Evolutionary conservation across 2,329 filamentous ascomycete genomes (phyloP).

Genomic region (Alternaria atra): DNA sequence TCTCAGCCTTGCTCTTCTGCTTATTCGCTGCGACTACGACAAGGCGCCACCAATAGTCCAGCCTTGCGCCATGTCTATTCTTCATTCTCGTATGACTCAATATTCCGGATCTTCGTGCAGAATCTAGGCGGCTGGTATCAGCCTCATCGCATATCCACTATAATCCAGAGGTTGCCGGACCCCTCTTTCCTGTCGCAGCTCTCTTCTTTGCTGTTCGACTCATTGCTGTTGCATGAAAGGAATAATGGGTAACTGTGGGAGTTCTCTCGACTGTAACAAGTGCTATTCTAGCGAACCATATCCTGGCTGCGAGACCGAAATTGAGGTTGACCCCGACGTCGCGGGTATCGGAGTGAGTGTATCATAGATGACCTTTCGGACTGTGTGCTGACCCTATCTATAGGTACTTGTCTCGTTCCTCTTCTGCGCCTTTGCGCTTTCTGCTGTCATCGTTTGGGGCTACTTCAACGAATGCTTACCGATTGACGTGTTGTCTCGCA

Average conservation of each 20-base stretch:
- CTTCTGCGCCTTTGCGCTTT: not conserved
- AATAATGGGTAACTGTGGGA: constrained; percentile 16
- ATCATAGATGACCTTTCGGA: not conserved
- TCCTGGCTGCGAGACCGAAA: constrained; percentile 1
- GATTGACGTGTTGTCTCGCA: not conserved
- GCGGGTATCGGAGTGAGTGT: not conserved
- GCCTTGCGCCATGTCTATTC: too few species aligned
- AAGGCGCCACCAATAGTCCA: too few species aligned
- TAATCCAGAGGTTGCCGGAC: too few species aligned
- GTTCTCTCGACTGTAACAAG: constrained; percentile 12
- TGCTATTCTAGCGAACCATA: constrained; percentile 4
- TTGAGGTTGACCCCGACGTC: not conserved
- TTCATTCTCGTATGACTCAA: too few species aligned
- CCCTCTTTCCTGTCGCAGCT: too few species aligned
- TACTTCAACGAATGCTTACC: not conserved
- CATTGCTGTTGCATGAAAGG: not conserved
- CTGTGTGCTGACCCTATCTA: not conserved
- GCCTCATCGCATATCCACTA: too few species aligned
- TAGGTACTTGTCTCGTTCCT: not conserved
- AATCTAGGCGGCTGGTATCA: too few species aligned
- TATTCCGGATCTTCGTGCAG: too few species aligned
- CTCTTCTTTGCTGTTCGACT: too few species aligned
- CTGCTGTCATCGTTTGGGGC: not conserved
- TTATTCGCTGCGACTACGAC: too few species aligned
- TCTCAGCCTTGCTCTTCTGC: too few species aligned